Base-by-base conservation (phyloP, 768 basidiomycete genomes). In the Leccinum disarticulatum region DNA sequence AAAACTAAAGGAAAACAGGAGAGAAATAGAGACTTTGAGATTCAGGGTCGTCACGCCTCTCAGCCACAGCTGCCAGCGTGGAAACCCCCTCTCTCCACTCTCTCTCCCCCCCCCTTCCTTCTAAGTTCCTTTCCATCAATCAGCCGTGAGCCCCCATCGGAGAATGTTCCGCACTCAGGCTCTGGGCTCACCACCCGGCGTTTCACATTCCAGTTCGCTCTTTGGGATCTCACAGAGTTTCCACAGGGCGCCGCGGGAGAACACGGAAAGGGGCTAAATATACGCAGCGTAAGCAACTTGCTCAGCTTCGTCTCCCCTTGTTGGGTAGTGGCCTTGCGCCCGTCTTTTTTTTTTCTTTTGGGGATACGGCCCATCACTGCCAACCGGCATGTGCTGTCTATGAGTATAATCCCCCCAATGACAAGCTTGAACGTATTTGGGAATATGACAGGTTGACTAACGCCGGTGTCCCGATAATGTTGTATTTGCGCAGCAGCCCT, bases 31-130 rank as follows among this genome's bases (percentile, higher is more conserved):
- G 43, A 46, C 19, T n/a, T 46, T 14, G 19, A 58, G 41, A 59
- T 56, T 62, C 70, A 72, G 68, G 70, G 69, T 70, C 66, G 58
- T 70, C 63, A 62, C 55, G 61, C 58, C 14, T 47, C 41, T 38
- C 48, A 62, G 49, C 61, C 41, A 43, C 41, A 43, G 63, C 63
- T 63, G 59, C 56, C 43, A 46, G n/a, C 43, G 43, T 46, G 68
- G 61, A 67, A 69, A 63, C 53, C 55, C 67, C 63, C 41, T 6
- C n/a, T 19, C 10, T 46, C 43, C 41, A 43, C 38, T 11, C 38
- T 36, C 15, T 36, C 6, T 8, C 38, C 17, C 41, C 11, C 41
- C 25, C 25, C 25, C 25, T 3, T n/a, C n/a, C n/a, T n/a, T n/a
- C n/a, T n/a, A n/a, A n/a, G n/a, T 41, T 43, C 41, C 41, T 43